These are phyloP conservation scores for Phytophthora hibernalis DNA, from an alignment of 352 stramenopile genomes.

Conservation along the genomic window DNA sequence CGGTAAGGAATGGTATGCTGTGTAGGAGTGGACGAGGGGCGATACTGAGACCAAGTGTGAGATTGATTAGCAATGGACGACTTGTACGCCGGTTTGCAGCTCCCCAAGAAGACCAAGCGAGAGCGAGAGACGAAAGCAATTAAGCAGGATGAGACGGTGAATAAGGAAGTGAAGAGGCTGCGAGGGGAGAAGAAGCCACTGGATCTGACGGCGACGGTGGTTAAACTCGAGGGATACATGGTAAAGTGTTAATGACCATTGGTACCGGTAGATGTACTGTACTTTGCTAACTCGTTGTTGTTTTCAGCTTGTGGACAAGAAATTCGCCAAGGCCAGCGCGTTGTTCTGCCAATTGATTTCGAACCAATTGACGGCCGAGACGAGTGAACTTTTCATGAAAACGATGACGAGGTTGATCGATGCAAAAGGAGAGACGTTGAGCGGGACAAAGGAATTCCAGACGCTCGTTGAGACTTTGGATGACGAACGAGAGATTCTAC, in stretches of 20 bases:
- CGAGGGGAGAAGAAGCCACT: constrained; percentile 38
- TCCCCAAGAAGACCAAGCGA: constrained; percentile 61
- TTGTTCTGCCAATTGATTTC: constrained; percentile 62
- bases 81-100: constrained; percentile 63
- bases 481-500: constrained; percentile 41
- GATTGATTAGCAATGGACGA: constrained; percentile 28
- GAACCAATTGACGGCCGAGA: constrained; percentile 50
- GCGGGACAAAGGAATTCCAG: constrained; percentile 63
- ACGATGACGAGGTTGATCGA: constrained; percentile 55
- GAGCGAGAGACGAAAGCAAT: constrained; percentile 11
- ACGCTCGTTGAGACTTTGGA: constrained; percentile 53
- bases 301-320: constrained; percentile 69
- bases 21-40: not conserved
- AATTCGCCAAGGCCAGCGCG: constrained; percentile 71
- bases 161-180: constrained; percentile 34
- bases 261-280: not conserved
- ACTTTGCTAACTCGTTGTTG: not conserved
- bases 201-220: constrained; percentile 51
- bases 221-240: constrained; percentile 76
- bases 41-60: not conserved
- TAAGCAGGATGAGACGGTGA: not conserved
- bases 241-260: constrained; percentile 22
- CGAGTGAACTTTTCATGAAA: constrained; percentile 52
- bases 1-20: constrained; percentile 1
- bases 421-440: constrained; percentile 49